Base-by-base conservation (phyloP, 495 filamentous ascomycete genomes). In the Aspergillus biplanus region DNA sequence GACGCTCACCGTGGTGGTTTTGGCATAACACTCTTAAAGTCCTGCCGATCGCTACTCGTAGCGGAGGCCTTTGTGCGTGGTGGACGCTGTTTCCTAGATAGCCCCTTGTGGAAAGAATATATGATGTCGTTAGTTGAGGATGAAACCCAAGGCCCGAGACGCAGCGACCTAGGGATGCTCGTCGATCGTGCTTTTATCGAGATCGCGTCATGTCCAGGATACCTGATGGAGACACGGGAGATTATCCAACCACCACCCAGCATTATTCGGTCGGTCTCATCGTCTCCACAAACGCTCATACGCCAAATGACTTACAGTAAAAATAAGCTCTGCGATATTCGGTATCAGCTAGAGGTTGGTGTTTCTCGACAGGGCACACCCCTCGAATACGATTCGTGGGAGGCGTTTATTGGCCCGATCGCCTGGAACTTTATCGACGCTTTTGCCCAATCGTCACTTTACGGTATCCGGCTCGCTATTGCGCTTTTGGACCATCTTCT, bases 11-110 rank as follows among this genome's bases (percentile, higher is more conserved):
- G 62, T 31, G 56, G 31, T 3, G 72, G 69, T 11, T 71, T 73
- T 39, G 72, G 68, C 6, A 53, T 44, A 16, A 52, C 61, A 7
- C 42, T 74, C 3, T 66, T 74, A 13, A 57, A 66, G 33, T 65
- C 67, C 33, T 73, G 62, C 53, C 69, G 72, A 13, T 63, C 66
- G 27, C 62, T 67, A 3, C 42, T 75, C 9, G 56, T 75, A 33
- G 44, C 65, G n/a, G 64, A 73, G 49, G 58, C 69, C 1, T 66
- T 68, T n/a, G 47, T 66, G 2, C 61, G 66, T 33, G 63, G 67
- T 3, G 64, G 47, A 16, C 18, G 65, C 6, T 75, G 71, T 42
- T 73, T 73, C 53, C 59, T 73, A 0, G 61, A 63, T 9, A 27
- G 57, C 5, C 63, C 66, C 3, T 64, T 68, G 52, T 74, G 71